Conservation (phyloP, 2,329 filamentous ascomycete species). For the Amauroascus verrucosus region DNA sequence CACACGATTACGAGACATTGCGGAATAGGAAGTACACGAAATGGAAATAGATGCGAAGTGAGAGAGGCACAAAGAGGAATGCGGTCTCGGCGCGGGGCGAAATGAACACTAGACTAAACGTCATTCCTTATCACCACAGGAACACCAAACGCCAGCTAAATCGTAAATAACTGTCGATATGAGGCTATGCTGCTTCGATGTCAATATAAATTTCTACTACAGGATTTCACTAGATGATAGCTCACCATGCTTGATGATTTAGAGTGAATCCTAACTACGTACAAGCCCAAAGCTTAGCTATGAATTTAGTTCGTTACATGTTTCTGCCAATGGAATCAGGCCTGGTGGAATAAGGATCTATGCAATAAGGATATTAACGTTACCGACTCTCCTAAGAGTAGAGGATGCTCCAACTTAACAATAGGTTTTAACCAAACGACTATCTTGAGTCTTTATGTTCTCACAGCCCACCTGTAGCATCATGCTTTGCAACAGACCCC, state of each 20-base stretch:
- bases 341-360: too few relatives aligned
- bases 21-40: background rate
- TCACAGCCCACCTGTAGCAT: background rate
- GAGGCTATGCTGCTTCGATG: background rate
- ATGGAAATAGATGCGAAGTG: background rate
- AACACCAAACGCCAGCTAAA: background rate
- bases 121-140: background rate
- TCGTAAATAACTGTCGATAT: background rate
- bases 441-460: too few relatives aligned
- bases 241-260: too few relatives aligned
- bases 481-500: constrained; percentile 2
- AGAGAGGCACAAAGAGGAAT: background rate
- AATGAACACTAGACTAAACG: background rate
- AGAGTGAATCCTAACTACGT: too few relatives aligned
- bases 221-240: background rate
- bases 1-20: constrained; percentile 39
- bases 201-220: background rate
- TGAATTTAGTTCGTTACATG: too few relatives aligned
- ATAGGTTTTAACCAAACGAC: too few relatives aligned
- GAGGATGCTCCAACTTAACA: too few relatives aligned
- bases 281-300: too few relatives aligned
- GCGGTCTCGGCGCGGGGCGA: background rate
- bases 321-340: too few relatives aligned
- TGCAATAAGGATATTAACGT: too few relatives aligned
- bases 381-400: too few relatives aligned